These are phyloP conservation scores for Penicillium sp. DNA, from an alignment of 2,329 filamentous ascomycete species.

Conservation along the genomic window DNA sequence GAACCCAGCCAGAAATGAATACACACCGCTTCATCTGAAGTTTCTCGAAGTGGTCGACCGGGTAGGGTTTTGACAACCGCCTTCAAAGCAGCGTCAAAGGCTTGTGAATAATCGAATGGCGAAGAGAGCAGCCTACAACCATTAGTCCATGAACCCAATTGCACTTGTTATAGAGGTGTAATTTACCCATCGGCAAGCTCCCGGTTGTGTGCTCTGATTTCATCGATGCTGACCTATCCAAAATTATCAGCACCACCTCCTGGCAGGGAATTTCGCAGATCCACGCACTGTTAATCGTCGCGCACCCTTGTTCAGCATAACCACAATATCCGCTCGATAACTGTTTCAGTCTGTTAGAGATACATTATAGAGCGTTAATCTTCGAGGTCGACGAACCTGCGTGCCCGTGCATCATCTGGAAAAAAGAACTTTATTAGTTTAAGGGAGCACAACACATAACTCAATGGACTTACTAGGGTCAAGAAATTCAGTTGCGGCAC, in stretches of 20 bases:
- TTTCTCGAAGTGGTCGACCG: conserved; percentile 72
- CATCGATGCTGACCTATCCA: conserved; percentile 72
- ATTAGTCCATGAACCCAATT: conserved; percentile 16
- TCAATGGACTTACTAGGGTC: conserved; percentile 71
- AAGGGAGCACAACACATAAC: background rate
- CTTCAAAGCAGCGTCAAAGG: conserved; percentile 88
- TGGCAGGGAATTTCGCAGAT: background rate
- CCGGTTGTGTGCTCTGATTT: conserved; percentile 81
- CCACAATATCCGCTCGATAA: conserved; percentile 85
- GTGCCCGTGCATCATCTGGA: conserved; percentile 57
- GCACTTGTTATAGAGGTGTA: background rate
- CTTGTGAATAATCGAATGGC: conserved; percentile 83
- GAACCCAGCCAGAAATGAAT: background rate
- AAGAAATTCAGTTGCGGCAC: conserved; percentile 86
- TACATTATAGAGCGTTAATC: background rate
- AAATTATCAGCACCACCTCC: conserved; percentile 16
- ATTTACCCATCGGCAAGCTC: conserved; percentile 70
- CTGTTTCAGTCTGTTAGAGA: conserved; percentile 52
- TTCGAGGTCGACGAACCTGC: conserved; percentile 45
- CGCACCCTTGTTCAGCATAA: conserved; percentile 65
- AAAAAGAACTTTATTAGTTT: conserved; percentile 19
- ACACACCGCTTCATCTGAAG: conserved; percentile 68
- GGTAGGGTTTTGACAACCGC: conserved; percentile 80
- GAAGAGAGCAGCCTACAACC: conserved; percentile 66
- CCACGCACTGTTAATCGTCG: conserved; percentile 56